phyloP scores from a whole-genome alignment of 2,329 filamentous ascomycete genomes.

The Trichoderma koningii region DNA sequence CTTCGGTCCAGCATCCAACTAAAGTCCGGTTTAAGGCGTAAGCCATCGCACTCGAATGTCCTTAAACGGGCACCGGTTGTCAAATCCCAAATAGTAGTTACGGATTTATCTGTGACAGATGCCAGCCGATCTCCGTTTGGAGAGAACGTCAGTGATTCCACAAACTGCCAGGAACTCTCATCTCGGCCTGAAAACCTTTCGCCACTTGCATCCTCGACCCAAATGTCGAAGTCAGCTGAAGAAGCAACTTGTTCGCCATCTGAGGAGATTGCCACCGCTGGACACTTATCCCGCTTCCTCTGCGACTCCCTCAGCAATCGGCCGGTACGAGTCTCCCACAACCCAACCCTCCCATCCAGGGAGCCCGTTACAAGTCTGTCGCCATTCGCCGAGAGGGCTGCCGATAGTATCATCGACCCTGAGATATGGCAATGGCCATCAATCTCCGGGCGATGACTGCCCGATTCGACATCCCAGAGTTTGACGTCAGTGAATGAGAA shows the following conservation, averaged over 20 bases:
- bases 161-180: too few species aligned
- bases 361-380: neutral
- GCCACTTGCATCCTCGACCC: neutral
- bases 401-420: neutral
- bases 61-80: neutral
- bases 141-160: neutral
- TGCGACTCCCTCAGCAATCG: neutral
- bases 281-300: too few species aligned
- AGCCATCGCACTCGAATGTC: too few species aligned
- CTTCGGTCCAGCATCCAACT: neutral
- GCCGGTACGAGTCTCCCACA: neutral
- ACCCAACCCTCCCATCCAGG: fast-evolving
- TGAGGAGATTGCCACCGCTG: neutral
- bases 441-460: neutral
- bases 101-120: fast-evolving
- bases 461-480: conserved; percentile 9
- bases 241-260: conserved; percentile 3
- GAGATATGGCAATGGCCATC: fast-evolving
- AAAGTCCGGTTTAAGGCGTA: too few species aligned
- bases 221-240: neutral
- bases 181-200: neutral
- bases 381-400: conserved; percentile 2
- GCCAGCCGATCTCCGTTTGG: neutral
- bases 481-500: neutral
- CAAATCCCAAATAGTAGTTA: neutral